Evolutionary conservation across 768 basidiomycete species (phyloP), one percentile per base, ranked within the genome.

Genomic region (Coprinopsis marcescibilis): DNA sequence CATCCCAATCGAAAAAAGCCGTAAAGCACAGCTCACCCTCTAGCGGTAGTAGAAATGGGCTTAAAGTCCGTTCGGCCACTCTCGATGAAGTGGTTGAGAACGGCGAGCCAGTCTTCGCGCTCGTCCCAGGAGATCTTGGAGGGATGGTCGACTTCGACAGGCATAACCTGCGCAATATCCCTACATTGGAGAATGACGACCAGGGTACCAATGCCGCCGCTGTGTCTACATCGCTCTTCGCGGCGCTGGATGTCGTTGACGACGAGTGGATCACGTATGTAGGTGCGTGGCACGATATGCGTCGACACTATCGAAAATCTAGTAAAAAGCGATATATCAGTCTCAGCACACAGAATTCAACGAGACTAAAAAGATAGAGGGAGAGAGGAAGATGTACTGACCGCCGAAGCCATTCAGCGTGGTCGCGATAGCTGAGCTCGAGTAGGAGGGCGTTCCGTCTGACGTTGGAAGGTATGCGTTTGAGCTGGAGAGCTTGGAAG

Each of bases 401-500:
- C 84, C 84, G 76, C 58, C 76, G 76, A 54, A 78, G 70, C 11
- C 81, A 68, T 50, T 87, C 84, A 11, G 73, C 55, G 52, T 77
- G 69, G 17, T 72, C 73, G 30, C 73, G 72, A 50, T 78, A 78
- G 51, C 59, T 68, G 35, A 89, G 73, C 56, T 89, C 84, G 52
- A 90, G 67, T 52, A 89, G 75, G 44, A 90, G 72, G 6, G 83
- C 86, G 55, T 77, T 80, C 58, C 86, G 84, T 50, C 88, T 78
- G 48, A 89, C 73, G 63, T 89, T 89, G 51, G 84, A 73, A 38
- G 88, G 87, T 19, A 86, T 55, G 55, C 85, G 83, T 63, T 86
- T 89, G 27, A 89, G 73, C 55, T 87, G 82, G 44, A 90, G 80
- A 5, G 88, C 88, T 57, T 90, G 88, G 71, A 89, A 89, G 29